Evolutionary conservation across 306 rosid genomes (phyloP), one percentile per base, ranked within the genome.

Genomic region (Lathyrus tuberosus): DNA sequence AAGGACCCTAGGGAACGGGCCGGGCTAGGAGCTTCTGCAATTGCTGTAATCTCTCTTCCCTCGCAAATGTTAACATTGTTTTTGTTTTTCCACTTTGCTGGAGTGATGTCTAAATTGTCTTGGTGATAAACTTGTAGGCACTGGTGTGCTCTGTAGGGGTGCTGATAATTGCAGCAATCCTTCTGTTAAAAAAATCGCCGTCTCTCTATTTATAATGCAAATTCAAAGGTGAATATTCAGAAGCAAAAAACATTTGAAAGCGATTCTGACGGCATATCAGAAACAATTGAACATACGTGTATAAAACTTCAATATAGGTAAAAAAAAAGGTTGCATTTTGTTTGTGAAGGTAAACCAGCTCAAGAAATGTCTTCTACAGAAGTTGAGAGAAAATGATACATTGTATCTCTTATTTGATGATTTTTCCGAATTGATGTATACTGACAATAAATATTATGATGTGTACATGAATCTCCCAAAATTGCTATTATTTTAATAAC

Each of bases 1-100:
- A 90, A 85, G 84, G 98, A 94, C 84, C 98, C 98, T 30, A 87
- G 98, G 79, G 98, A 94, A 62, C 82, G 98, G 40, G 97, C 97
- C n/a, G 98, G 98, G 17, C 80, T 94, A 9, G 98, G 97, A 33
- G 95, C 98, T 54, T 91, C 98, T 62, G 97, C 98, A 66, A 86
- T 94, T 69, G 94, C 96, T 67, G 98, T 94, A 94, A 44, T 43
- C 40, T 76, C 81, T 54, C 49, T 71, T 8, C 26, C 47, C 3
- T 57, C 49, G 18, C 61, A 67, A 53, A 33, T 44, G 38, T 54
- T 42, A 70, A 70, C n/a, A 6, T 28, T 65, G 17, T 9, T 48
- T 18, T 41, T 56, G 54, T 51, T 7, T 57, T 76, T 47, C 17
- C 17, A 54, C 42, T 38, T 44, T 48, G 70, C 49, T 65, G 47